Conservation (phyloP, 75 land plant species). For the Selaginella moellendorffii region DNA sequence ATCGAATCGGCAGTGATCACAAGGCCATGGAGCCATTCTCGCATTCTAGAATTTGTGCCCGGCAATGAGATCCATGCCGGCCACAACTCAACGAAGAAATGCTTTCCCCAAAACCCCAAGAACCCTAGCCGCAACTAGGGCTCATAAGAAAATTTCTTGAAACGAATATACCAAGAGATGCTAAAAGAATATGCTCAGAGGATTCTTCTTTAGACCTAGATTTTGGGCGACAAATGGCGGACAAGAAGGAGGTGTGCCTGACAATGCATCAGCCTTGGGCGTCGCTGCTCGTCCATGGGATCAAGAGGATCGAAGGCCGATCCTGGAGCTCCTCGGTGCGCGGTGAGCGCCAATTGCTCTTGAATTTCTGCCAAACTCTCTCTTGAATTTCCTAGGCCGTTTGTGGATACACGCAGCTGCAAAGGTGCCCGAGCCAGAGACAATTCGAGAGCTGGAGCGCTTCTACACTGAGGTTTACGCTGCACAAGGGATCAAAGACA, state of each 20-base stretch:
- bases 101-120: too few species aligned
- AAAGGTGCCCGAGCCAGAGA: slow-evolving; percentile 69
- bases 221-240: slow-evolving; percentile 10
- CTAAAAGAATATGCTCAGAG: too few species aligned
- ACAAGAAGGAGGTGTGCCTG: slow-evolving; percentile 37
- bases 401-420: slow-evolving; percentile 93
- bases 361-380: neutral
- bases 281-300: slow-evolving; percentile 73
- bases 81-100: too few species aligned
- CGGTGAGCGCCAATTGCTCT: slow-evolving; percentile 21
- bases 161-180: too few species aligned
- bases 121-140: too few species aligned
- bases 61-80: too few species aligned
- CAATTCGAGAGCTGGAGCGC: slow-evolving; percentile 79
- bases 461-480: slow-evolving; percentile 80
- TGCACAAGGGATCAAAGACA: slow-evolving; percentile 53
- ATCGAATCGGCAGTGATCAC: too few species aligned
- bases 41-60: too few species aligned
- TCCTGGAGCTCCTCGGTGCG: slow-evolving; percentile 75
- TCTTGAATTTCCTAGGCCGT: slow-evolving; percentile 34
- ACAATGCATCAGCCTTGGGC: slow-evolving; percentile 99
- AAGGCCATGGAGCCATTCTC: too few species aligned
- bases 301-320: slow-evolving; percentile 84
- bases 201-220: too few species aligned
- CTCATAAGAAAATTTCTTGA: too few species aligned